Evolutionary conservation across 2,329 filamentous ascomycete genomes (phyloP), one percentile per base, ranked within the genome.

Genomic region (Ophiostoma populinum): DNA sequence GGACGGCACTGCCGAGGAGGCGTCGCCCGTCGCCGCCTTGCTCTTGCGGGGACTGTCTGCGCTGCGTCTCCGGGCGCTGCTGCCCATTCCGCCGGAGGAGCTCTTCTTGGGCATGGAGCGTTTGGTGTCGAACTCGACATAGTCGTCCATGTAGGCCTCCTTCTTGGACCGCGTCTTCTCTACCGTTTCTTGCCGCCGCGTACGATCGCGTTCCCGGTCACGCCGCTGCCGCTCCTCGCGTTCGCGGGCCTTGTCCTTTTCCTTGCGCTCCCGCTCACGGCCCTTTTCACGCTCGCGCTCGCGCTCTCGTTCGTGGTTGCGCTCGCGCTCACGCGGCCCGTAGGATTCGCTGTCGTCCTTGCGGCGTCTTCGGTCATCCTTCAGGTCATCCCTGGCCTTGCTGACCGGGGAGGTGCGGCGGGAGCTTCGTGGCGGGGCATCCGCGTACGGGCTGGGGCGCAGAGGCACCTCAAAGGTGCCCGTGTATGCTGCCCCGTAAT

Each of bases 361-460:
- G 40, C 47, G 43, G 38, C 46, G 45, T 44, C 47, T 44, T 41
- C 47, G 39, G 42, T 48, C 45, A 30, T 51, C 48, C 35, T 46
- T 48, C 2, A 35, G 13, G 2, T 41, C 42, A 19, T 46, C 49
- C 22, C 45, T 42, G 2, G 45, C 30, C 34, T 48, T 48, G 27
- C 54, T 53, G 36, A 66, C 67, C 37, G 60, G 64, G 2, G 60
- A 48, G 5, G 64, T 52, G 13, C 65, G 64, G 32, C 63, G 58
- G 5, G 19, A 15, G 17, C 30, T 24, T 19, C n/a, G 20, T 7
- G 7, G 20, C 7, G 20, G 13, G 19, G 30, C 9, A 6, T 60
- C 53, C 17, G 70, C 64, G 39, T 63, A 66, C 8, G 54, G 43
- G 10, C 54, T 53, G 12, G 51, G 48, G 15, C 55, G 49, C 12